Evolutionary conservation across 2,329 filamentous ascomycete species (phyloP), one percentile per base, ranked within the genome.

Genomic region (Fusarium ambrosium): DNA sequence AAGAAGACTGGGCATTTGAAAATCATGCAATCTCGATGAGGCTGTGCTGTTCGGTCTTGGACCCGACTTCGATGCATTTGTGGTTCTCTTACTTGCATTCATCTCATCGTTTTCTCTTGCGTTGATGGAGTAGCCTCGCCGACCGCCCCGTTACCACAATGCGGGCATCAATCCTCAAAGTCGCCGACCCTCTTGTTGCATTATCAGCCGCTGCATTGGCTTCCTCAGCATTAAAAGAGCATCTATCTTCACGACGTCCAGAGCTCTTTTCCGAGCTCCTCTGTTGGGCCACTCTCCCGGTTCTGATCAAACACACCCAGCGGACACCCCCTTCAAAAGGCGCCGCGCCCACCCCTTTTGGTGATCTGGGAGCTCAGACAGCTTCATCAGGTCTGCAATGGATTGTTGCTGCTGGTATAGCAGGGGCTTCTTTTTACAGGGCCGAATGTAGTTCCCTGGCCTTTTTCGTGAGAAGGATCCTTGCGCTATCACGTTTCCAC

Each of bases 201-300:
- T 62, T 34, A 36, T 32, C 68, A 1, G 18, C 75, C 60, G 74
- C 77, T 0, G 79, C 81, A 1, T 58, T 82, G 9, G 6, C 82
- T 0, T 81, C 77, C 55, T 74, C 77, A 14, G 63, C 75, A 0
- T 24, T 81, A 16, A 72, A 68, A 4, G 79, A 78, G 24, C 56
- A 59, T 13, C 43, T 78, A 1, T 66, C 77, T 0, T 64, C 77
- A 0, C 63, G 62, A 9, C 69, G 77, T 32, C 48, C 78, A 2
- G 82, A 83, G 59, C 56, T 83, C 6, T 68, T 51, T 13, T 84
- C 83, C 1, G 83, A 84, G 65, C 58, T 77, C 1, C n/a, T 83
- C 1, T 79, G 80, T 18, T 84, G 83, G 82, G 36, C 68, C 2
- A 13, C 80, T 5, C 34, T 84, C 22, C 78, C 81, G 0, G 7